phyloP scores from a whole-genome alignment of 148 eudicot species.

The Persicaria maculosa region DNA sequence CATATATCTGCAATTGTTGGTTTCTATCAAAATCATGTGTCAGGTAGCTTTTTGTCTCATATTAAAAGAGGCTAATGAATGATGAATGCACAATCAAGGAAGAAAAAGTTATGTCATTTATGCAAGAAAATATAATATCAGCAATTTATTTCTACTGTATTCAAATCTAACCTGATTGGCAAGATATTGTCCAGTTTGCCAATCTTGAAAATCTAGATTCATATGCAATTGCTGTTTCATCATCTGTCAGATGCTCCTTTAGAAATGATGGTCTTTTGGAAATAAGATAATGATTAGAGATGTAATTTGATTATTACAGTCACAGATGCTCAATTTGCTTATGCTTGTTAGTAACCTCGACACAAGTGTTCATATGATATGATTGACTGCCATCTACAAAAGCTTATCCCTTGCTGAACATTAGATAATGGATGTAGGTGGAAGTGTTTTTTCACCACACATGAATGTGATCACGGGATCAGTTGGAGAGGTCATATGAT shows the following conservation, averaged over 20 bases:
- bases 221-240: not conserved
- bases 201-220: too few relatives aligned
- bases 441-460: not conserved
- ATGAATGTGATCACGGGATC: not conserved
- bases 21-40: too few relatives aligned
- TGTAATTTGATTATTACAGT: not conserved
- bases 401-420: not conserved
- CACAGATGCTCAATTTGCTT: not conserved
- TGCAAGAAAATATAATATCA: too few relatives aligned
- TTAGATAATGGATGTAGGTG: not conserved
- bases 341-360: not conserved
- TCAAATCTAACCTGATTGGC: too few relatives aligned
- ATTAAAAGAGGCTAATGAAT: too few relatives aligned
- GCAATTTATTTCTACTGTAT: too few relatives aligned
- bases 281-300: not conserved
- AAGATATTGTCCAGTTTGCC: too few relatives aligned
- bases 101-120: too few relatives aligned
- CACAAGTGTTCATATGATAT: not conserved
- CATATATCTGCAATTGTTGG: too few relatives aligned
- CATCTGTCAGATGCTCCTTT: not conserved
- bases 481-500: not conserved
- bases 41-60: too few relatives aligned
- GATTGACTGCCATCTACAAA: not conserved
- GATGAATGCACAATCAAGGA: too few relatives aligned
- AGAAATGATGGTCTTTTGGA: not conserved